Base-by-base conservation (phyloP, 31 red algal genomes). In the Odonthalia washingtoniensis region DNA sequence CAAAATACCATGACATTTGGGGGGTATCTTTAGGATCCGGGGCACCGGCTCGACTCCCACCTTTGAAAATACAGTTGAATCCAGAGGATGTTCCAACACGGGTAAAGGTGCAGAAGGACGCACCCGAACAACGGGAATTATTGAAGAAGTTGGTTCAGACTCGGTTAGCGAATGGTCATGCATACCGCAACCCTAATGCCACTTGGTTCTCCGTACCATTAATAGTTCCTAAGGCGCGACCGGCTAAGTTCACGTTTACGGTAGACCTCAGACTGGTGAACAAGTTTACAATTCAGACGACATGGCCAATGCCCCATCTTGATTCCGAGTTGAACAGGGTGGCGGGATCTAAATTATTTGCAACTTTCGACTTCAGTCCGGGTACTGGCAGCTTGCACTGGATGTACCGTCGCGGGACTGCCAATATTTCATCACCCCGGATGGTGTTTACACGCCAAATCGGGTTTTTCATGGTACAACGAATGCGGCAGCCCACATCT, bases 401-500 rank as follows among this genome's bases (percentile, higher is more conserved):
- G 12, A 14, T n/a, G 34, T 32, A 70, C 28, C 27, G 31, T 70
- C 60, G 6, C 78, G 70, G 26, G 78, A 82, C 9, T 73, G 78
- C 60, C 49, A 82, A 34, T 82, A 17, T 6, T 69, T 82, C 62
- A 32, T 82, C n/a, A n/a, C n/a, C n/a, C n/a, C n/a, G n/a, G n/a
- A n/a, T n/a, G n/a, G n/a, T n/a, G n/a, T n/a, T n/a, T 21, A 69
- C 49, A 82, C 53, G 21, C 78, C 60, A 30, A 82, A 14, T 14
- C 61, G 61, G 21, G 78, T 82, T 35, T 60, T 70, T 21, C 78
- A 82, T 39, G 78, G 78, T 5, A 82, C 78, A 18, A 82, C 78
- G 16, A 82, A 82, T 37, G 78, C 78, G 30, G 39, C 38, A 9
- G 70, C 9, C 33, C 24, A 72, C 60, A 14, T 82, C n/a, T 60